Evolutionary conservation across 805 yeast species (phyloP), one percentile per base, ranked within the genome.

Genomic region (Saccharomyces paradoxus): DNA sequence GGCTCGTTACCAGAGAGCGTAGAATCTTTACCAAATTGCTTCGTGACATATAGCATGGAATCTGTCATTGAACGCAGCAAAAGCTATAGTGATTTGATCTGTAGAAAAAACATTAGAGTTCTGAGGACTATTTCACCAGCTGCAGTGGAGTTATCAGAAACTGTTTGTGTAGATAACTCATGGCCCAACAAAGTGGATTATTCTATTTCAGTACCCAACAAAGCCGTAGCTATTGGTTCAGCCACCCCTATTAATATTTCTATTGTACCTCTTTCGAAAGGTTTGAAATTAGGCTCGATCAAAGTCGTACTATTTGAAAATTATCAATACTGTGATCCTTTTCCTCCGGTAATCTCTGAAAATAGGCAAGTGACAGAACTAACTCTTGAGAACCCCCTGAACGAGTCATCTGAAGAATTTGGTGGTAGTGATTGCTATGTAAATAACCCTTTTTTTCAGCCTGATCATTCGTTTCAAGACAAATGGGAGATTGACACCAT

Each of bases 151-250:
- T 75, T 90, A 26, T 79, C 95, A 0, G 97, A 92, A 69, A 89
- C 98, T 0, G 87, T 91, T 62, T 88, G 96, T 0, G 95, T 92
- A 31, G 96, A 90, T 65, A 92, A 92, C 67, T 84, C 91, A 1
- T 92, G 98, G 98, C 97, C 98, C 2, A 75, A 83, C 49, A 94
- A 94, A 67, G 89, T 92, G 31, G 97, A 92, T 64, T 92, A 92
- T 68, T 80, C 89, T 2, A 82, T 94, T 56, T 86, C 88, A 52
- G 83, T 88, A 5, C 97, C 98, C 0, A 77, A 89, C 27, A 85
- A 88, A 63, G 96, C 97, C 0, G 80, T 89, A 26, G 95, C 98
- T 0, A 84, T 94, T 47, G 99, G 99, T 1, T 83, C 96, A 0
- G 73, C 81, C 0, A 75, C 86, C 5, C 87, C 89, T 1, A 77